A percentile compares a stretch with the other conserved stretches of the same genome.
These are phyloP conservation scores for Globisporangium okanoganense DNA, from an alignment of 352 stramenopile species.

Conservation along the genomic window DNA sequence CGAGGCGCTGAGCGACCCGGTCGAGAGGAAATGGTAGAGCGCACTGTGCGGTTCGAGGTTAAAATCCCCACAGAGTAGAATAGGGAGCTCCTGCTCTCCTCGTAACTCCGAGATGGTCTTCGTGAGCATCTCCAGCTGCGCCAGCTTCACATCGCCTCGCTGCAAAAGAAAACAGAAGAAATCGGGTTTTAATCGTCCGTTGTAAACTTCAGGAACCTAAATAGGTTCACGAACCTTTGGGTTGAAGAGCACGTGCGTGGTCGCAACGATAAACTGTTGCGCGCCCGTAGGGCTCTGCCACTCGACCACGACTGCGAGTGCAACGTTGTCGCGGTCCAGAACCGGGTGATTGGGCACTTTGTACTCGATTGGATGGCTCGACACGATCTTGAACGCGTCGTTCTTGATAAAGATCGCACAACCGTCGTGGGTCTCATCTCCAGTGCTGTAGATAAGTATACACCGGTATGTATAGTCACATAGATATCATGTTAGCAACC, in stretches of 20 bases:
- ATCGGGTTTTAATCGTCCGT: background rate
- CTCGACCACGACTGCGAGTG: slow-evolving; percentile 42
- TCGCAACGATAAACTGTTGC: slow-evolving; percentile 49
- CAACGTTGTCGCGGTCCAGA: slow-evolving; percentile 61
- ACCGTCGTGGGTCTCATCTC: slow-evolving; percentile 52
- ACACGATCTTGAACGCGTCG: slow-evolving; percentile 39
- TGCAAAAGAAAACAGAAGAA: slow-evolving; percentile 11
- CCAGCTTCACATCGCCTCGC: slow-evolving; percentile 66
- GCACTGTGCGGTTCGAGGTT: slow-evolving; percentile 61
- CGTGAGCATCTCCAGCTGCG: slow-evolving; percentile 51
- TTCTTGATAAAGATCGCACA: slow-evolving; percentile 65
- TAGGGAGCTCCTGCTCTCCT: slow-evolving; percentile 11
- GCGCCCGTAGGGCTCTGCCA: slow-evolving; percentile 14
- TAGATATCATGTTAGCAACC: background rate
- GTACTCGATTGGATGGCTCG: slow-evolving; percentile 41
- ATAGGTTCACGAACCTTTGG: slow-evolving; percentile 30
- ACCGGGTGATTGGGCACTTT: slow-evolving; percentile 34
- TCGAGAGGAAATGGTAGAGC: slow-evolving; percentile 59
- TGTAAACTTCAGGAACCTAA: background rate
- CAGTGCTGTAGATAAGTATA: slow-evolving; percentile 34
- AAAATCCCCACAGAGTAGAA: slow-evolving; percentile 65
- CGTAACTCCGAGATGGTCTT: slow-evolving; percentile 27
- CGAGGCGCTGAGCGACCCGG: slow-evolving; percentile 37
- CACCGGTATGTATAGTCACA: background rate
- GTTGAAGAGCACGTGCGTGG: slow-evolving; percentile 73